Evolutionary conservation across 257 asterid species (phyloP), one percentile per base, ranked within the genome.

Genomic region (Plantago ovata): DNA sequence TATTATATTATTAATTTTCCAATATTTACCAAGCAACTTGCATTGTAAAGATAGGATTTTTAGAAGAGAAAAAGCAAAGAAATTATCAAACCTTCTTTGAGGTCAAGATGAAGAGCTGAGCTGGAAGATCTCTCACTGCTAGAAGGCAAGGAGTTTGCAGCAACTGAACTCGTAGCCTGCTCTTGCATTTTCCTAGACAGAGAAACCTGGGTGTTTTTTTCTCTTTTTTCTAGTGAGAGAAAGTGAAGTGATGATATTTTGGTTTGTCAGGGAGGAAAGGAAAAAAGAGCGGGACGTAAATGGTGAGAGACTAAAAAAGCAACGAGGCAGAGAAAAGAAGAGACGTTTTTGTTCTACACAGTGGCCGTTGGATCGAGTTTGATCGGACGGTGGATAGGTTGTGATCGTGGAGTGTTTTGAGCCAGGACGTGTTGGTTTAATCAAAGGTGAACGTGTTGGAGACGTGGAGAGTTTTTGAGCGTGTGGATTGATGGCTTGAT

Each of bases 91-190:
- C 94, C 89, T 74, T 84, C 83, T 81, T 75, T 81, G 54, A 69
- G 57, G 51, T 79, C 93, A 64, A 56, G 23, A 23, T 81, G 88
- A 62, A 74, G 82, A 16, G 86, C 89, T 18, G 94, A 79, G 69
- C 89, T 81, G 9, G 94, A 84, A 69, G 94, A 84, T 79, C 89
- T 84, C 60, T 84, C 94, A 46, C 94, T 79, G 48, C 89, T 84
- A 9, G 94, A 84, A 59, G 86, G 86, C 66, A 74, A 38, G 38
- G 89, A 84, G 65, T 74, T 79, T 6, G 84, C 79, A 10, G 86
- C 86, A 51, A 79, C 24, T 19, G 94, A 84, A 60, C 86, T 81
- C 9, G 84, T 72, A 10, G 82, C 84, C 70, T 72, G 89, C 21
- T 84, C 94, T 70, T 84, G 86, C 94, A 81, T 84, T 77, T 70